Percentiles rank a stretch among this genome's conserved stretches.
Evolutionary conservation across 306 rosid genomes (phyloP).

Genomic region (Fragaria iinumae): DNA sequence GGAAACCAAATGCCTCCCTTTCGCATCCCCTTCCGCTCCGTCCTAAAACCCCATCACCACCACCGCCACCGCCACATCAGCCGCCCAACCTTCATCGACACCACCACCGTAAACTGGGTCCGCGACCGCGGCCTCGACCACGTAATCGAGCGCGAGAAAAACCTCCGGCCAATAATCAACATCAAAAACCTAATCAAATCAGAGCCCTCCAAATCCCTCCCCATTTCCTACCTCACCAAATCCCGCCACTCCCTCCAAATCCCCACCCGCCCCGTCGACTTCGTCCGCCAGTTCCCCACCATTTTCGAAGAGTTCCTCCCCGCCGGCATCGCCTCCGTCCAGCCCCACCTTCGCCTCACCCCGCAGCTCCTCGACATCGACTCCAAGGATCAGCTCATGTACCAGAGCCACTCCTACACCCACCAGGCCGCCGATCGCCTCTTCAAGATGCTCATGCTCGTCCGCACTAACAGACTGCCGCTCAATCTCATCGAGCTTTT

Average conservation of each 20-base stretch:
- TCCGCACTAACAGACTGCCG: slow-evolving; percentile 50
- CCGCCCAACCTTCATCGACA: slow-evolving; percentile 44
- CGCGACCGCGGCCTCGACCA: slow-evolving; percentile 94
- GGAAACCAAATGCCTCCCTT: slow-evolving; percentile 16
- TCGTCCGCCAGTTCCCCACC: slow-evolving; percentile 65
- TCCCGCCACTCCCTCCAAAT: slow-evolving; percentile 41
- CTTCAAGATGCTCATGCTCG: slow-evolving; percentile 66
- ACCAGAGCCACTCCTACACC: slow-evolving; percentile 43
- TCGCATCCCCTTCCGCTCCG: slow-evolving; percentile 30
- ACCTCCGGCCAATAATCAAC: slow-evolving; percentile 49
- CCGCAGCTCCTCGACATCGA: slow-evolving; percentile 45
- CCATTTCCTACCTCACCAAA: slow-evolving; percentile 50
- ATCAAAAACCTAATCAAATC: slow-evolving; percentile 54
- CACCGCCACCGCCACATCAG: slow-evolving; percentile 8
- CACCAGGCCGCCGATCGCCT: slow-evolving; percentile 60
- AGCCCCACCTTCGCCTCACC: slow-evolving; percentile 58
- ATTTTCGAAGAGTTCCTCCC: slow-evolving; percentile 61
- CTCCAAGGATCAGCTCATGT: slow-evolving; percentile 44
- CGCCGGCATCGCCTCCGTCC: slow-evolving; percentile 35
- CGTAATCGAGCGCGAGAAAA: slow-evolving; percentile 75
- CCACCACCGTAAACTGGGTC: slow-evolving; percentile 43
- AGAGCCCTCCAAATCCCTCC: slow-evolving; percentile 78
- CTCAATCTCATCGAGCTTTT: slow-evolving; percentile 37
- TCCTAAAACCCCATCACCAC: slow-evolving; percentile 14
- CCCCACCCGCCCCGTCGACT: slow-evolving; percentile 66